Conservation (phyloP, 495 filamentous ascomycete species). For the Penicillium riverlandense region DNA sequence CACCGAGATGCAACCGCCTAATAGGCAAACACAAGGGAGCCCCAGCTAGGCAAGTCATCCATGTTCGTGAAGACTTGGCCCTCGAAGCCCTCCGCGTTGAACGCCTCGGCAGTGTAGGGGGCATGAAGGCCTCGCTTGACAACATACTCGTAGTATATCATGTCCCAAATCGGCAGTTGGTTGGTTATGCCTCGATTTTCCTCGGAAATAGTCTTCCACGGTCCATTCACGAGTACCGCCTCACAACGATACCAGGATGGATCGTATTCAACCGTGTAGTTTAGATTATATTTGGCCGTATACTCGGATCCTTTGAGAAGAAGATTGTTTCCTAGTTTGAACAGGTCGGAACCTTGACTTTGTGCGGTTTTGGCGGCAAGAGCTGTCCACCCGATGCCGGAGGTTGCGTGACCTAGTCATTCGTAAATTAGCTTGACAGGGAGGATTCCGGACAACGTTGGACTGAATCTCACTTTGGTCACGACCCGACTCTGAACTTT, state of each 20-base stretch:
- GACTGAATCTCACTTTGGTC: slow-evolving; percentile 5
- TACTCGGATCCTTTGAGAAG: slow-evolving; percentile 28
- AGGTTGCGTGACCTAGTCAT: no score
- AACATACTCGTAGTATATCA: no score
- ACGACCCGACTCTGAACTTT: slow-evolving; percentile 8
- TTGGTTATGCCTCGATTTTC: no score
- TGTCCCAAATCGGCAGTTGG: no score
- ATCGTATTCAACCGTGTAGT: slow-evolving; percentile 25
- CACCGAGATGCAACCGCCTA: no score
- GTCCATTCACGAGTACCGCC: slow-evolving; percentile 26
- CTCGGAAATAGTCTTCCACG: slow-evolving; percentile 9
- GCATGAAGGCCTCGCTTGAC: no score
- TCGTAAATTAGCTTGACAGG: no score
- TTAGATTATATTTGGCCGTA: slow-evolving; percentile 25
- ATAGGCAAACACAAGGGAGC: no score
- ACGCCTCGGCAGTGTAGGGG: no score
- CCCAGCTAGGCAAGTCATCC: no score
- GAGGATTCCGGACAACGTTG: background rate
- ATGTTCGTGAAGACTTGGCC: no score
- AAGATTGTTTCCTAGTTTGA: slow-evolving; percentile 18
- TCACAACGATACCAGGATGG: slow-evolving; percentile 28
- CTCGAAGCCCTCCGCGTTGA: no score
- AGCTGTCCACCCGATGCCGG: slow-evolving; percentile 15
- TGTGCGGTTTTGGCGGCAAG: slow-evolving; percentile 17
- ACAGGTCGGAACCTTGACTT: slow-evolving; percentile 26